Conservation (phyloP, 306 rosid species). For the Ammopiptanthus mongolicus region DNA sequence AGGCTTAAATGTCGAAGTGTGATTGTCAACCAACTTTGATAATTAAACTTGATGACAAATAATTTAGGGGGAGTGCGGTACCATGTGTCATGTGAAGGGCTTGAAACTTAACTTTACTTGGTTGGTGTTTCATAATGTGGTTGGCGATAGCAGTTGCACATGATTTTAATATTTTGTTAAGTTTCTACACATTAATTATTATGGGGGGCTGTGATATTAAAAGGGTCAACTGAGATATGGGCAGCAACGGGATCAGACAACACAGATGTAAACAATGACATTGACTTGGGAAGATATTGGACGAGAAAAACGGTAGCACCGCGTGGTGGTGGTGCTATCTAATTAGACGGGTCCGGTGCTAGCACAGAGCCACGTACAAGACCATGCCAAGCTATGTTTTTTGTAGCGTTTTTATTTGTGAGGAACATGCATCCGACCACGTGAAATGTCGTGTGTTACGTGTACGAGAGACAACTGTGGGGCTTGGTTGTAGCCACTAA, state of each 20-base stretch:
- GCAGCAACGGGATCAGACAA: constrained; percentile 23
- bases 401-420: constrained; percentile 9
- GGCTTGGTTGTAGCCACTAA: constrained; percentile 28
- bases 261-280: constrained; percentile 17
- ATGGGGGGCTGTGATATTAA: neutral
- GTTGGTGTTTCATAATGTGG: constrained; percentile 18
- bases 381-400: constrained; percentile 14
- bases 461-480: constrained; percentile 20
- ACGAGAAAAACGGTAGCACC: constrained; percentile 25
- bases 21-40: constrained; percentile 13
- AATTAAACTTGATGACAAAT: constrained; percentile 14
- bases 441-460: constrained; percentile 31
- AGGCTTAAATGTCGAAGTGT: constrained; percentile 13
- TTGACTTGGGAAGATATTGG: constrained; percentile 20
- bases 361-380: constrained; percentile 4
- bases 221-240: constrained; percentile 21
- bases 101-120: neutral
- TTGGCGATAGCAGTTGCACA: constrained; percentile 9
- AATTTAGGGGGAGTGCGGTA: neutral
- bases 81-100: neutral
- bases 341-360: neutral
- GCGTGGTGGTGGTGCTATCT: constrained; percentile 13
- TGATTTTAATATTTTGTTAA: constrained; percentile 14
- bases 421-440: constrained; percentile 32
- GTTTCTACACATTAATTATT: neutral